phyloP scores from a whole-genome alignment of 148 eudicot genomes.

The Simmondsia chinensis region DNA sequence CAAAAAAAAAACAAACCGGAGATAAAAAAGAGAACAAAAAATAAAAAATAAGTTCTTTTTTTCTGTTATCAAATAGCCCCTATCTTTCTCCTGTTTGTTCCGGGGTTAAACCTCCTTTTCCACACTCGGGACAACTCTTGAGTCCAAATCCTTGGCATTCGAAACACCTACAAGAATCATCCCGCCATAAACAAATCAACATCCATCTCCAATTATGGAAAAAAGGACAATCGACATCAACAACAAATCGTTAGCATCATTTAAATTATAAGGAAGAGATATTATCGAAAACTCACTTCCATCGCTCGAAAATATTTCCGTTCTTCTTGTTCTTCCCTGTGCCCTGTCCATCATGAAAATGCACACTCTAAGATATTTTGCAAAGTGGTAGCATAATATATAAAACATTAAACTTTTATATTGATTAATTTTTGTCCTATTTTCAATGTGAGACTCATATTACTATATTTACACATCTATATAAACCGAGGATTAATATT shows the following conservation, averaged over 20 bases:
- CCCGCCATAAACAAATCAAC: background rate
- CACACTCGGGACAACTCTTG: constrained; percentile 70
- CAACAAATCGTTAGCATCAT: background rate
- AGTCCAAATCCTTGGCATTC: constrained; percentile 91
- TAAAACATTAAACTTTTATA: background rate
- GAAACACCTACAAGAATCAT: constrained; percentile 44
- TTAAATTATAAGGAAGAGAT: background rate
- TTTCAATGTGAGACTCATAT: too few species aligned
- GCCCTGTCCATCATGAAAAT: constrained; percentile 34
- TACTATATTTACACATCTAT: too few species aligned
- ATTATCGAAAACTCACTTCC: constrained; percentile 54
- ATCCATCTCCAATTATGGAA: background rate
- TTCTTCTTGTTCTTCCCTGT: constrained; percentile 93
- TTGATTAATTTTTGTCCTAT: background rate
- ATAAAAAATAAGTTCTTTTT: too few species aligned
- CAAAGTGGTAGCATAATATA: background rate
- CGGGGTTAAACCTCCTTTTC: constrained; percentile 84
- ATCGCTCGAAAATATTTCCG: constrained; percentile 89
- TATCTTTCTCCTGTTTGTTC: constrained; percentile 86
- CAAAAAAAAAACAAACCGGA: too few species aligned
- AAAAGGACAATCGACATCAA: background rate
- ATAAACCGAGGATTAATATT: too few species aligned
- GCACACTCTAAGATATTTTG: background rate
- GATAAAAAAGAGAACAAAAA: too few species aligned
- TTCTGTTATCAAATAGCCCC: too few species aligned